Evolutionary conservation across 306 rosid genomes (phyloP).

Genomic region (Argentina anserina): DNA sequence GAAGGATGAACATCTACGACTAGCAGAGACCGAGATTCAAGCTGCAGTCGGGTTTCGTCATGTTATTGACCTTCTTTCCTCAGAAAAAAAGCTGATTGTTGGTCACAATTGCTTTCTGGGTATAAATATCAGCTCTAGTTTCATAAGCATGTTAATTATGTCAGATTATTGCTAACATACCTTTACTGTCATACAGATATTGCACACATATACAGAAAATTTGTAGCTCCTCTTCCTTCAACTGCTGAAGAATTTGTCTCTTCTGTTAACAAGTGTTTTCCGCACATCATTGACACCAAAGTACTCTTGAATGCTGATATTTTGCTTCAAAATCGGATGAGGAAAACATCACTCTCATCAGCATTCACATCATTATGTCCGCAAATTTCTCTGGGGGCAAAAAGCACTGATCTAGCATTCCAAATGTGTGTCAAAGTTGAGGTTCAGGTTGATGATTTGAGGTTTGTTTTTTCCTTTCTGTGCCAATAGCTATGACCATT

Average conservation of each 20-base stretch:
- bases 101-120: conserved; percentile 95
- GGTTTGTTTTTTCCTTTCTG: conserved; percentile 48
- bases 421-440: conserved; percentile 55
- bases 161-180: conserved; percentile 26
- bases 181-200: conserved; percentile 56
- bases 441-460: conserved; percentile 73
- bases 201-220: conserved; percentile 79
- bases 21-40: conserved; percentile 55
- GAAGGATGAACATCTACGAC: conserved; percentile 47
- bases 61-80: conserved; percentile 85
- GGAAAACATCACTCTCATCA: conserved; percentile 65
- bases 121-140: conserved; percentile 25
- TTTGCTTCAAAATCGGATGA: conserved; percentile 64
- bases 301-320: conserved; percentile 54
- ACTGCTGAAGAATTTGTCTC: conserved; percentile 71
- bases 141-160: conserved; percentile 9
- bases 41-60: conserved; percentile 90
- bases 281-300: conserved; percentile 77
- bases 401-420: conserved; percentile 32
- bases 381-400: conserved; percentile 54
- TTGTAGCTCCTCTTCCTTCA: conserved; percentile 79
- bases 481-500: conserved; percentile 9
- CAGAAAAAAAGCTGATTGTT: conserved; percentile 73
- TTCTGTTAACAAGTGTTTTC: conserved; percentile 68
- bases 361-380: conserved; percentile 81